phyloP scores from a whole-genome alignment of 768 basidiomycete genomes.

The Chlorophyllum brunneum region DNA sequence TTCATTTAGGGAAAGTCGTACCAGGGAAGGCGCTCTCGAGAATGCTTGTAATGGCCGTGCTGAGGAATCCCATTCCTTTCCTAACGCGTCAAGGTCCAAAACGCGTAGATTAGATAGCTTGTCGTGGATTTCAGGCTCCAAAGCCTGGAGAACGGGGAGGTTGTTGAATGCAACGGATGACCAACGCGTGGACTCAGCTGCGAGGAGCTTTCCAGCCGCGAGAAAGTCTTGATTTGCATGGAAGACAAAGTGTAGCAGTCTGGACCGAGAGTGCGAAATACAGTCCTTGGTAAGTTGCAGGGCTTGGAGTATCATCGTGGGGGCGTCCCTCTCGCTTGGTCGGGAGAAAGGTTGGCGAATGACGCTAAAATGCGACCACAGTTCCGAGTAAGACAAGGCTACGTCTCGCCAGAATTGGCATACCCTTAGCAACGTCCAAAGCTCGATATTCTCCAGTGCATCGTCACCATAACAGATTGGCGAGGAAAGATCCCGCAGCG shows the following conservation, averaged over 20 bases:
- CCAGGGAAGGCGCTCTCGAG: not conserved
- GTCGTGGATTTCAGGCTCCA: slow-evolving; percentile 2
- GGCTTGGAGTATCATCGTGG: not conserved
- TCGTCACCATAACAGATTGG: slow-evolving; percentile 5
- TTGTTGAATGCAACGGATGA: slow-evolving; percentile 9
- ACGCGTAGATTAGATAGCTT: not conserved
- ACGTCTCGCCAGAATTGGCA: slow-evolving; percentile 11
- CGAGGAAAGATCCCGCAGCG: not conserved
- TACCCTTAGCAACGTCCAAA: slow-evolving; percentile 4
- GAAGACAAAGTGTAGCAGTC: not conserved
- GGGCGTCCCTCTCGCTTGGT: not conserved
- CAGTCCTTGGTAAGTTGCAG: not conserved
- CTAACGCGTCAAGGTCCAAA: not conserved
- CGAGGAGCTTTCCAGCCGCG: not conserved
- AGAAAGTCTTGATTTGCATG: not conserved
- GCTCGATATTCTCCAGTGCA: slow-evolving; percentile 4
- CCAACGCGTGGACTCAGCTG: slow-evolving; percentile 2
- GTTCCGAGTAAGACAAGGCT: slow-evolving; percentile 1
- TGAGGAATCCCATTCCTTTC: not conserved
- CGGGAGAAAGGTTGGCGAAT: slow-evolving; percentile 2
- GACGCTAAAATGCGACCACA: slow-evolving; percentile 5
- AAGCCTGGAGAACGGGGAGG: slow-evolving; percentile 3
- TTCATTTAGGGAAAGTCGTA: not conserved
- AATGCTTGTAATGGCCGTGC: slow-evolving; percentile 4
- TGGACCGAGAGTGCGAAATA: not conserved